Percentiles rank a stretch among this genome's conserved stretches.
These are phyloP conservation scores for Debaryomyces coudertii DNA, from an alignment of 1,139 yeast species.

Conservation along the genomic window DNA sequence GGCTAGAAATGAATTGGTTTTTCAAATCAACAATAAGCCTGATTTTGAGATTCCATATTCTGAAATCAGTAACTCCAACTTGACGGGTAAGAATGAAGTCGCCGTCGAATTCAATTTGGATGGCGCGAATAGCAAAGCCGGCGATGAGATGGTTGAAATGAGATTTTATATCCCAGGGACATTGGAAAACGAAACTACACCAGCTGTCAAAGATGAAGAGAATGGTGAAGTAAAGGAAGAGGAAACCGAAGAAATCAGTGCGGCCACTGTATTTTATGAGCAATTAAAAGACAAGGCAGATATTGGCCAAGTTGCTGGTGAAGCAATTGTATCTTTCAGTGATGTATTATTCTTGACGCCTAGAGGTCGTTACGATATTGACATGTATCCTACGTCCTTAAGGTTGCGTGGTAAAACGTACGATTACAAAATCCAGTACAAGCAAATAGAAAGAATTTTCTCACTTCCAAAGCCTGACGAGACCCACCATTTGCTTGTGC, in stretches of 20 bases:
- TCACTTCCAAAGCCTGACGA: constrained; percentile 95
- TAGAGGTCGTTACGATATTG: constrained; percentile 97
- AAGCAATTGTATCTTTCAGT: constrained; percentile 92
- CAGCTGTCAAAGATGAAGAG: constrained; percentile 32
- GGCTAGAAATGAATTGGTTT: constrained; percentile 87
- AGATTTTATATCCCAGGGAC: constrained; percentile 90
- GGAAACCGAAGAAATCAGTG: constrained; percentile 61
- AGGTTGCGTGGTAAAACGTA: constrained; percentile 96
- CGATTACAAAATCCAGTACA: constrained; percentile 92
- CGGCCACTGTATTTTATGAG: constrained; percentile 87
- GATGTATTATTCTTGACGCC: constrained; percentile 95
- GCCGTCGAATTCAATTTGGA: constrained; percentile 82
- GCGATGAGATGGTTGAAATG: constrained; percentile 95
- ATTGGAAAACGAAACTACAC: constrained; percentile 51
- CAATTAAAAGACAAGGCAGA: constrained; percentile 94
- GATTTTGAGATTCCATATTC: constrained; percentile 87
- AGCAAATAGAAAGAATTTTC: constrained; percentile 87
- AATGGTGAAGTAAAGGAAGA: constrained; percentile 40
- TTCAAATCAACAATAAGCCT: constrained; percentile 86
- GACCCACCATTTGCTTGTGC: constrained; percentile 79
- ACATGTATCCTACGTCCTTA: constrained; percentile 85
- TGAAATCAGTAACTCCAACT: constrained; percentile 81
- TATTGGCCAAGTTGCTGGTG: constrained; percentile 94
- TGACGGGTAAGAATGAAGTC: constrained; percentile 92
- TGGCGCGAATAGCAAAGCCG: constrained; percentile 63